Base-by-base conservation (phyloP, 345 rosid genomes). In the Cochlearia excelsa region DNA sequence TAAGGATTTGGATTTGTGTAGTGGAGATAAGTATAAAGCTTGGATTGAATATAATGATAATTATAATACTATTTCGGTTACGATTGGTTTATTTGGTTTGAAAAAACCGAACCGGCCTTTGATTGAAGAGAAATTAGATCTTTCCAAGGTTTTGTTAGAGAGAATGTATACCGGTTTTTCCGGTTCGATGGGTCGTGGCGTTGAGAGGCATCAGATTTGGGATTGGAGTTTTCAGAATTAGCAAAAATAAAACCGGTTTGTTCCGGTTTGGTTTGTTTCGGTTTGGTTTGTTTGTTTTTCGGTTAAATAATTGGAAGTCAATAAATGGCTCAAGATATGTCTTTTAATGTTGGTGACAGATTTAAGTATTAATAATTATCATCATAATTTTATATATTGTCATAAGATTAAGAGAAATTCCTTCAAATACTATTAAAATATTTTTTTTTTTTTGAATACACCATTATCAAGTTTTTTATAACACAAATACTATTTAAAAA, bases 41-140 rank as follows among this genome's bases (percentile, higher is more conserved):
- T 70, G 84, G 82, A 74, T 76, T 5, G 80, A 74, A 30, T 71
- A 70, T 38, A 46, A 4, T 38, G 65, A 69, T 23, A 51, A 51
- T 34, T n/a, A n/a, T 0, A 65, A 65, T 39, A 46, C 39, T 0
- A 39, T 72, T 26, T 45, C 66, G 1, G 70, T 71, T 4, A 71
- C 79, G 23, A 53, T 69, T 28, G 82, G 60, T 0, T 30, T 48
- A 0, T 57, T 67, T 23, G 45, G 26, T 42, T 48, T 59, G 47
- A 59, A 48, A 55, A 73, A 68, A 66, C 78, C 77, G 28, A 54
- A 40, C 2, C 71, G 58, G 78, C 77, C 77, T 1, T 58, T 78
- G 63, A 50, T 78, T 2, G 61, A 56, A 38, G 54, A 56, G 3
- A 39, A 50, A 44, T 48, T 51, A 27, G 77, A 74, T 51, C 83